phyloP scores from a whole-genome alignment of 2,329 filamentous ascomycete genomes.

The Aspergillus sclerotialis region DNA sequence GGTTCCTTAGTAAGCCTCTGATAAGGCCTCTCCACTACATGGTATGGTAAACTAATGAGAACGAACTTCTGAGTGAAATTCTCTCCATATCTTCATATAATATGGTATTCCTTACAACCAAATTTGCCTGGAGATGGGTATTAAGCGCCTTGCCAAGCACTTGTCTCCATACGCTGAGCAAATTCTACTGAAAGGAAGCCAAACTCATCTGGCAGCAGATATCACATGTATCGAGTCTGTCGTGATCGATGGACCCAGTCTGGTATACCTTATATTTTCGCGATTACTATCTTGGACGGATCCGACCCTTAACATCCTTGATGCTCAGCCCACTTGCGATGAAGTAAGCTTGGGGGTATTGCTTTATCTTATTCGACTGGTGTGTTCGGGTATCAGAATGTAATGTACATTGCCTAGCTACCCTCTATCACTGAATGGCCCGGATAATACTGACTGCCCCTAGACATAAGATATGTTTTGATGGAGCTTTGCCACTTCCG shows the following conservation, averaged over 20 bases:
- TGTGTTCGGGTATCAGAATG: conserved; percentile 53
- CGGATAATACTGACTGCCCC: conserved; percentile 9
- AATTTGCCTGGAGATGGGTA: too few relatives aligned
- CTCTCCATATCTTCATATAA: too few relatives aligned
- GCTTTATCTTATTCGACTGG: conserved; percentile 57
- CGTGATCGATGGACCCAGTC: conserved; percentile 69
- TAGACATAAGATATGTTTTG: conserved; percentile 72
- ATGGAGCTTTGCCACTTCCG: conserved; percentile 65
- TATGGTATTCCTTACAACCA: too few relatives aligned
- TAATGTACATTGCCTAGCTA: conserved; percentile 39
- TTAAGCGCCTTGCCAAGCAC: background rate
- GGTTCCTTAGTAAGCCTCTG: too few relatives aligned
- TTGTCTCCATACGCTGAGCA: background rate
- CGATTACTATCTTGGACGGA: conserved; percentile 42
- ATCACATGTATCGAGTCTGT: conserved; percentile 21
- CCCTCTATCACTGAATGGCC: conserved; percentile 2
- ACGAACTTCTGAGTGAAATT: too few relatives aligned
- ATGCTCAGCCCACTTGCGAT: conserved; percentile 54
- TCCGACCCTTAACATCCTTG: conserved; percentile 39
- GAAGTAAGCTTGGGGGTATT: conserved; percentile 55
- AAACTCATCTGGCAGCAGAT: background rate
- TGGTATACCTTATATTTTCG: conserved; percentile 67
- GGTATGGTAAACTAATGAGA: too few relatives aligned
- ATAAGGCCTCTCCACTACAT: too few relatives aligned
- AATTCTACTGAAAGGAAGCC: background rate